Base-by-base conservation (phyloP, 306 rosid species). In the Prinsepia uniflora region DNA sequence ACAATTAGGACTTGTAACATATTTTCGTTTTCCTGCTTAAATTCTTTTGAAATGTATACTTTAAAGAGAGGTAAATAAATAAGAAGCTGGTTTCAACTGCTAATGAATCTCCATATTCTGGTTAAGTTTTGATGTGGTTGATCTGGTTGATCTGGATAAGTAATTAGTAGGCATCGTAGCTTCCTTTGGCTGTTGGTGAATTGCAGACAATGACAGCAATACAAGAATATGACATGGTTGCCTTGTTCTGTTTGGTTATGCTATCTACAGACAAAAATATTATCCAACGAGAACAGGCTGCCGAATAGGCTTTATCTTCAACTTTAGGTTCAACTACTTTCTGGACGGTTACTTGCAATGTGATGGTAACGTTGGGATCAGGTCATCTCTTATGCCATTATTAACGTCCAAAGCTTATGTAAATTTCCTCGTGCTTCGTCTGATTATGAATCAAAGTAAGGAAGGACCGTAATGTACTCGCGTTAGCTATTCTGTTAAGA, bases 361-460 rank as follows among this genome's bases (percentile, higher is more conserved):
- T 61, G 58, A 13, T 58, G 71, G 79, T 70, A 55, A 78, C 80
- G 58, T 70, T 76, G 56, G 40, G 72, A 52, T 68, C 49, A 56
- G 74, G 75, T 76, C 63, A 65, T 67, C 34, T 70, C 18, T 81
- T 59, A 75, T 75, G 75, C 70, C 65, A 43, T 20, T 47, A 45
- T 57, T 36, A 36, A 59, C 18, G 36, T 30, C 36, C 36, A 30
- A 30, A 30, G 36, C 36, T 71, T 47, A 11, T 20, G 11, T 15
- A 15, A 39, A 7, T 71, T 39, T 68, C 42, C 43, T 47, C 3
- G 3, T n/a, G 10, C 0, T 0, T 53, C 7, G 58, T 53, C 2
- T 0, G 6, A 18, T 6, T 65, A 65, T 65, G 39, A 7, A 65
- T 56, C 3, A 56, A 4, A n/a, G 36, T 1, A 30, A n/a, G 36